A percentile compares a stretch with the other conserved stretches of the same genome.
Conservation (phyloP, 2,329 filamentous ascomycete species). For the Curvularia verruculosa region DNA sequence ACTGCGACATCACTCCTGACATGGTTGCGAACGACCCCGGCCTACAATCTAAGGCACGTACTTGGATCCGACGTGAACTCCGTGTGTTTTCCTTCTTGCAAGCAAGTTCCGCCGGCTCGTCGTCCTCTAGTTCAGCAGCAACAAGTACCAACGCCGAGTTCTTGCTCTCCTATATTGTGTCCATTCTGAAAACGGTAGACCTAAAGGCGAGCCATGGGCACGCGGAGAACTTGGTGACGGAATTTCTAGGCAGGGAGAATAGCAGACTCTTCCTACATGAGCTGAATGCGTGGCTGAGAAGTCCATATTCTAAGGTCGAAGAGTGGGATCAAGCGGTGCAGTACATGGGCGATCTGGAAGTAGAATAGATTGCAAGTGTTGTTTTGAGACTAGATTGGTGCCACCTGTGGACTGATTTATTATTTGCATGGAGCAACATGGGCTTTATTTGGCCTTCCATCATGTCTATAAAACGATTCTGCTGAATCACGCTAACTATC, state of each 20-base stretch:
- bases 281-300: constrained; percentile 79
- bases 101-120: constrained; percentile 38
- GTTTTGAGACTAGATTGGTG: neutral
- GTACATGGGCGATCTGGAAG: constrained; percentile 54
- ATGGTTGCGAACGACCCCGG: constrained; percentile 68
- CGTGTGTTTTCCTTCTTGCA: constrained; percentile 79
- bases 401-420: neutral
- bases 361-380: neutral
- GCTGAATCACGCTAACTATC: neutral
- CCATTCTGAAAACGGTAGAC: constrained; percentile 82
- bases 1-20: constrained; percentile 73
- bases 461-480: neutral
- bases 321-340: constrained; percentile 84
- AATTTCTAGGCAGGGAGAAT: constrained; percentile 77
- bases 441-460: neutral
- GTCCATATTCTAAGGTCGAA: constrained; percentile 72
- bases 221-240: constrained; percentile 77
- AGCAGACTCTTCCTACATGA: constrained; percentile 83
- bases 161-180: constrained; percentile 82
- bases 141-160: constrained; percentile 77
- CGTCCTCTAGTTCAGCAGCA: constrained; percentile 23
- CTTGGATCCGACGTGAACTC: constrained; percentile 83
- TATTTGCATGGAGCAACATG: neutral
- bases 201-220: constrained; percentile 78
- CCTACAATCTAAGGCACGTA: constrained; percentile 76